Evolutionary conservation across 305 asterid genomes (phyloP).

Genomic region (Fraxinus sp.): DNA sequence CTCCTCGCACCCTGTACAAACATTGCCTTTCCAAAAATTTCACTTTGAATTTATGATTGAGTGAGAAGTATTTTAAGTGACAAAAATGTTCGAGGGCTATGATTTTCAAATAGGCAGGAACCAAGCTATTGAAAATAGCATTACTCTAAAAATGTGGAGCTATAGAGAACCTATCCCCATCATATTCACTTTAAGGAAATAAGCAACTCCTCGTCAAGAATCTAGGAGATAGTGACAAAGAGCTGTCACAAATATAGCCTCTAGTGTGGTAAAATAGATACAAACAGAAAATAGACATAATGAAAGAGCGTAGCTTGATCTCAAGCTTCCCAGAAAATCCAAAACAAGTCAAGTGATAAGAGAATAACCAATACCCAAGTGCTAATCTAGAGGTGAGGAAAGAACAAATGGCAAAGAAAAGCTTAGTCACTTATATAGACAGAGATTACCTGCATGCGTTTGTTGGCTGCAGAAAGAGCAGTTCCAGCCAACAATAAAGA

Average conservation of each 20-base stretch:
- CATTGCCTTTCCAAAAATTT: not conserved
- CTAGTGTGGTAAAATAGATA: not conserved
- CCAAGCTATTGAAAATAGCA: not conserved
- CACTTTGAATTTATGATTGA: not conserved
- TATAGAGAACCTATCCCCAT: not conserved
- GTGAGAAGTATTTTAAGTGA: not conserved
- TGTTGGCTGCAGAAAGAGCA: constrained; percentile 76
- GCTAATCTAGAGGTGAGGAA: constrained; percentile 16
- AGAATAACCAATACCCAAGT: constrained; percentile 2
- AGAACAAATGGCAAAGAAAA: constrained; percentile 19
- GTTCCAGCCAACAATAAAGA: constrained; percentile 80
- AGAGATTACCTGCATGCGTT: constrained; percentile 68
- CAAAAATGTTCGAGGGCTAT: not conserved
- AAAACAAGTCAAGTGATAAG: not conserved
- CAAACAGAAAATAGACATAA: not conserved
- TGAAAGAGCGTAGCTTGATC: constrained; percentile 4
- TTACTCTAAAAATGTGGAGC: not conserved
- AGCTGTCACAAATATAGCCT: constrained; percentile 1
- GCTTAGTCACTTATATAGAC: constrained; percentile 15
- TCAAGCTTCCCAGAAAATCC: not conserved
- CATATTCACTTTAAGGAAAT: constrained; percentile 19
- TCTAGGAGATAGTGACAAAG: not conserved
- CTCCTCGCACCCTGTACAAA: not conserved
- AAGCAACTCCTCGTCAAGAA: not conserved
- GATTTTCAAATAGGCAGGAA: not conserved